These are phyloP conservation scores for Trichoderma sp. DNA, from an alignment of 2,329 filamentous ascomycete species.

Conservation along the genomic window DNA sequence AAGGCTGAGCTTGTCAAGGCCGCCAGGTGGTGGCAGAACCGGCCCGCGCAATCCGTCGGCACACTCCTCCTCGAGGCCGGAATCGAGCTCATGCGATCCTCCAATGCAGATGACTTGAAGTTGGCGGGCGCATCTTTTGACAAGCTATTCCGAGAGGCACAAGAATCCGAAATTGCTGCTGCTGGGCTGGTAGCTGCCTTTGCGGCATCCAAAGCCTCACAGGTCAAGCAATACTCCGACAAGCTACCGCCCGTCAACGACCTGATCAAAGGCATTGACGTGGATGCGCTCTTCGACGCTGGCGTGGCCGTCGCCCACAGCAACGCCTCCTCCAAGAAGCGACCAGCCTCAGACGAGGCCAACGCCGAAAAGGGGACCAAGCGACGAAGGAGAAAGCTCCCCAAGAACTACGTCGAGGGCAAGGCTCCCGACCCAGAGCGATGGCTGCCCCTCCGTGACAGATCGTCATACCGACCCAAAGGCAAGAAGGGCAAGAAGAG, in stretches of 20 bases:
- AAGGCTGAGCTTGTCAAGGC: conserved; percentile 77
- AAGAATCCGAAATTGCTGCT: conserved; percentile 69
- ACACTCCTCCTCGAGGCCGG: conserved; percentile 81
- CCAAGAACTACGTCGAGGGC: conserved; percentile 73
- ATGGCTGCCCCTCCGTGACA: conserved; percentile 89
- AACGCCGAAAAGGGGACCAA: conserved; percentile 51
- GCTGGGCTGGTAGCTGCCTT: conserved; percentile 88
- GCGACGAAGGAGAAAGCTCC: conserved; percentile 65
- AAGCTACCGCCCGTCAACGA: conserved; percentile 65
- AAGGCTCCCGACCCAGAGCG: conserved; percentile 87
- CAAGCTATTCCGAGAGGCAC: conserved; percentile 66
- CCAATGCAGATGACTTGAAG: conserved; percentile 67
- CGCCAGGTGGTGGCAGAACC: conserved; percentile 77
- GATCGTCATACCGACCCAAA: conserved; percentile 86
- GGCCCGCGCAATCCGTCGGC: conserved; percentile 50
- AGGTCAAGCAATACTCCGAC: conserved; percentile 58
- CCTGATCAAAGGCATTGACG: conserved; percentile 64
- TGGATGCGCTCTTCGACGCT: conserved; percentile 63
- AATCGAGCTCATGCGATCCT: conserved; percentile 78
- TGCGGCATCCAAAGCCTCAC: conserved; percentile 62
- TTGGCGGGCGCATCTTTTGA: conserved; percentile 80
- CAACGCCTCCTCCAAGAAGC: conserved; percentile 53
- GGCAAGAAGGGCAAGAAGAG: conserved; percentile 91
- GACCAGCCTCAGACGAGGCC: conserved; percentile 44
- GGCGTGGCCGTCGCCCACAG: conserved; percentile 58